Evolutionary conservation across 139 green algal genomes (phyloP), one percentile per base, ranked within the genome.

Genomic region (Chlorella sp.): DNA sequence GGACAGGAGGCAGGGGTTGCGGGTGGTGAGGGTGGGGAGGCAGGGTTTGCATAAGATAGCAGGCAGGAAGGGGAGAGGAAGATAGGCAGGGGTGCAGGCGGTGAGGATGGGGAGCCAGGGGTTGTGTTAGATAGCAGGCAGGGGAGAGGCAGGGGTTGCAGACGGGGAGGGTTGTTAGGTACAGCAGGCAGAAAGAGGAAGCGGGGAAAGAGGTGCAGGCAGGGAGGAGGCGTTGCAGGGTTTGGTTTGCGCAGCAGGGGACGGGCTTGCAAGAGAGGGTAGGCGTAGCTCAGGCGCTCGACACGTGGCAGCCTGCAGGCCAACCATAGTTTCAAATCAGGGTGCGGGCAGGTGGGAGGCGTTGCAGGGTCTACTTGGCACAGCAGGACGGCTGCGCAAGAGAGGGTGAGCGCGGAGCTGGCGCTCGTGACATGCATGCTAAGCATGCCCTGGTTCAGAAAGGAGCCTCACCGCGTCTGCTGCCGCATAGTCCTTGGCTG

Each of bases 401-500:
- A 26, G 64, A n/a, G 21, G 21, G 24, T 14, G 11, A 71, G 4
- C 28, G 4, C 28, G 2, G 28, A 30, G 36, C 48, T 57, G 48
- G 48, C 48, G 48, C 30, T 77, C 68, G 26, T 14, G 68, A 77
- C 26, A 4, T 30, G 26, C 68, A 77, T n/a, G 26, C 68, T 36
- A 14, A 30, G 53, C 57, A 76, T 71, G 64, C 19, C 64, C 64
- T 71, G 21, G 64, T 28, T 28, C 64, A 26, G 68, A 5, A 1
- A 32, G 71, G 11, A 0, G 4, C 32, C 91, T n/a, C 73, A 97
- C 93, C 24, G 77, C 90, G 85, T 98, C 96, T 4, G 94, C 93
- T 7, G 91, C 88, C 0, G 91, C 93, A 94, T 96, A 99, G 88
- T 99, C 94, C 89, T 98, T 99, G 57, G 91, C 93, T 2, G 81